Base-by-base conservation (phyloP, 148 eudicot species). In the Nepenthes gracilis region DNA sequence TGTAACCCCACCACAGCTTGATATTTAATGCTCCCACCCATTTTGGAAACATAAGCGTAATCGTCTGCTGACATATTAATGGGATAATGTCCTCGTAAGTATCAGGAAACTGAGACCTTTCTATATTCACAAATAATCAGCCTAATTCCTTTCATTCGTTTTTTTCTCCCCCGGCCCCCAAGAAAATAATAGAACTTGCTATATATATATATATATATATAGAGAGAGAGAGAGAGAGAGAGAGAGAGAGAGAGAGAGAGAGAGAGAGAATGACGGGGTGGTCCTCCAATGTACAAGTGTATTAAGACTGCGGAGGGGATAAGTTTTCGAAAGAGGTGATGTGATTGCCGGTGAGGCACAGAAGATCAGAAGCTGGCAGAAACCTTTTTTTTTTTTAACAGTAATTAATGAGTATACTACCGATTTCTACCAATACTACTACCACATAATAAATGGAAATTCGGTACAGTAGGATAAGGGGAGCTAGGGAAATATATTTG, bases 331-430 rank as follows among this genome's bases (percentile, higher is more conserved):
- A 40, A 49, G 58, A 72, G 43, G 55, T 36, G 64, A 61, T 45
- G 63, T 73, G 52, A 68, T 63, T 73, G 68, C 40, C 55, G 62
- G 61, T 54, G 54, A 52, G 50, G 36, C 58, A 60, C 65, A 40
- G 45, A 8, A 40, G 45, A 4, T 40, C 23, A 23, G 23, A 40
- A 40, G 45, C 45, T 40, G 1, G 45, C 45, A 40, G 45, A 8
- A 40, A 40, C 6, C 8, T 3, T 40, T 40, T 40, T 40, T 40
- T 8, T 3, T 3, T 4, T 3, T 3, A 40, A 3, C 6, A 3
- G 45, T 40, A 40, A 40, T 40, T 40, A 40, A 3, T 40, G 45
- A 40, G 45, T 40, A 40, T 40, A 40, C 45, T 40, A 40, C 6
- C 45, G 8, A 3, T 40, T 40, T 0, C 6, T 40, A 1, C 45